These are phyloP conservation scores for Aspergillus heteromorphus DNA, from an alignment of 495 filamentous ascomycete species.

Conservation along the genomic window DNA sequence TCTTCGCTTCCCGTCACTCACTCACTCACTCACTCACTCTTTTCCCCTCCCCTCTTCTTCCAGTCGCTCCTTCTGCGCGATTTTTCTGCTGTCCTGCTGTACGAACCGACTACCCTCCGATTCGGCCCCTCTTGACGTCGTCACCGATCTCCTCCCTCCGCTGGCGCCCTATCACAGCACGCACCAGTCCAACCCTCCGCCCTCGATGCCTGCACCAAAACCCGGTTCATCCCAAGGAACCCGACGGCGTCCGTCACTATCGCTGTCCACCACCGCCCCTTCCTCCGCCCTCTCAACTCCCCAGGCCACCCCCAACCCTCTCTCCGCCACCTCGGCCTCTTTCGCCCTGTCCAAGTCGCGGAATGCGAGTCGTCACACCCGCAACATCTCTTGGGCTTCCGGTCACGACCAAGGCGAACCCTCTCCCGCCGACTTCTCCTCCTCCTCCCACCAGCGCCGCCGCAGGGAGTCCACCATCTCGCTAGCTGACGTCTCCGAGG, in stretches of 20 bases:
- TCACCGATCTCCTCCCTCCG: not conserved
- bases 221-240: conserved; percentile 12
- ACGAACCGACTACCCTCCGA: too few relatives aligned
- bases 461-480: conserved; percentile 37
- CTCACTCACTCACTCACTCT: not conserved
- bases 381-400: conserved; percentile 39
- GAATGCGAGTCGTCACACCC: conserved; percentile 35
- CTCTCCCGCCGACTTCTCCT: conserved; percentile 17
- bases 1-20: not conserved
- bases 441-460: conserved; percentile 23
- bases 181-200: not conserved
- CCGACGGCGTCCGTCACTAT: conserved; percentile 10
- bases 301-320: conserved; percentile 2
- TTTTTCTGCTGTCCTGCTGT: too few relatives aligned
- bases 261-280: not conserved
- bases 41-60: not conserved
- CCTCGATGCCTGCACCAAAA: conserved; percentile 16
- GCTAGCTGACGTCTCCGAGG: conserved; percentile 33
- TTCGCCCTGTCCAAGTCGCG: conserved; percentile 10
- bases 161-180: conserved; percentile 10
- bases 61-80: not conserved
- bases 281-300: conserved; percentile 8
- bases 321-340: conserved; percentile 10
- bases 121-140: conserved; percentile 16
- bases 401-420: conserved; percentile 31